Evolutionary conservation across 768 basidiomycete species (phyloP), one percentile per base, ranked within the genome.

Genomic region (Hirschioporus abietinus): DNA sequence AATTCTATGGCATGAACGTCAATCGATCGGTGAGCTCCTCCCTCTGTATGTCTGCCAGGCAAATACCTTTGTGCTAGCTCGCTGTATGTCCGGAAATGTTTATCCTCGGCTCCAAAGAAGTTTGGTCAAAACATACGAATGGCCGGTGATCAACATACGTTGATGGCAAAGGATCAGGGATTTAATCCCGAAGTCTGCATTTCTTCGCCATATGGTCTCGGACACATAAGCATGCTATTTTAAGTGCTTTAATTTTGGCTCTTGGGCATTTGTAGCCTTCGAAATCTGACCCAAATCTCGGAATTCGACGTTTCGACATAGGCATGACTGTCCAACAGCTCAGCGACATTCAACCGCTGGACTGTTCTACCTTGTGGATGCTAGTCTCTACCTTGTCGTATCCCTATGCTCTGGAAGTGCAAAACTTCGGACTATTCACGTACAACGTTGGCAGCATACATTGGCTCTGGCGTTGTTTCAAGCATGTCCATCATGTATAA

Each of bases 161-260:
- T 52, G 42, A 12, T 52, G 20, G 42, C 12, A 15, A 20, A 52
- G 12, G 12, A 52, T 52, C 42, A 52, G 42, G 12, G 20, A 20
- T 52, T 52, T 52, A 52, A 12, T 52, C 20, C 63, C 34, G 30
- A 30, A 30, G 6, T 68, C 67, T 8, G 66, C 69, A 60, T 71
- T 66, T 24, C 71, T 68, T 20, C 73, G 67, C n/a, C 70, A 68
- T 15, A 74, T 67, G 18, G 66, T 68, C 63, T 73, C 73, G 10
- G 73, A 68, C 12, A 73, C 66, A 9, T 73, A 67, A 6, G 73
- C 52, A 63, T 74, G 72, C 15, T 20, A 52, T 52, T 20, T 52
- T 52, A 52, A 52, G 42, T 52, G 42, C 42, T 52, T 52, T 52
- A 52, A 52, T 52, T 52, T 52, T 52, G 42, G 42, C 12, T 20